A percentile compares a stretch with the other conserved stretches of the same genome.
Conservation (phyloP, 1,284 basidiomycete species). For the Sporisorium graminicola region DNA sequence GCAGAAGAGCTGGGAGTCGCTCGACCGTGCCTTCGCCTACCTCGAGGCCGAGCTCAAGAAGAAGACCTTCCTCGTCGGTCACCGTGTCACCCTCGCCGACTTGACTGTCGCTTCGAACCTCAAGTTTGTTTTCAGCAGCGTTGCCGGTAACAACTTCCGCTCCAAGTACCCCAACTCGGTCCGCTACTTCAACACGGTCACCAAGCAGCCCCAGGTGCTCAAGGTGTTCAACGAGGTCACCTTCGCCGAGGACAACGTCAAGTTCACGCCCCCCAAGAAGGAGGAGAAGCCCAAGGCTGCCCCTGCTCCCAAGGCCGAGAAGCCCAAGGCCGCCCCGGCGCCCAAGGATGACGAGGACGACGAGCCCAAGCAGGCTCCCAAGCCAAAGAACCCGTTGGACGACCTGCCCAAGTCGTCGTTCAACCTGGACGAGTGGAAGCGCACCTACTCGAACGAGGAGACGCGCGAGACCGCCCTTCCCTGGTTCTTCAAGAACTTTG, state of each 20-base stretch:
- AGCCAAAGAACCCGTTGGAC: slow-evolving; percentile 94
- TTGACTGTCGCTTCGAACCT: slow-evolving; percentile 76
- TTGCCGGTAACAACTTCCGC: slow-evolving; percentile 62
- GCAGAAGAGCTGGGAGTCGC: slow-evolving; percentile 73
- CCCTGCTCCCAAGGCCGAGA: slow-evolving; percentile 72
- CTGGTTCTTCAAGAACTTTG: slow-evolving; percentile 76
- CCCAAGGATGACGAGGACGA: slow-evolving; percentile 77
- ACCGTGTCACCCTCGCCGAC: slow-evolving; percentile 94
- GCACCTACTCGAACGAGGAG: slow-evolving; percentile 96
- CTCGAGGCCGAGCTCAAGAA: slow-evolving; percentile 82
- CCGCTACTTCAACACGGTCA: slow-evolving; percentile 79
- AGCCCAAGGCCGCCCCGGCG: slow-evolving; percentile 71
- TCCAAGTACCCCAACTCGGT: slow-evolving; percentile 77
- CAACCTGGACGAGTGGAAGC: slow-evolving; percentile 98
- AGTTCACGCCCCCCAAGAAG: slow-evolving; percentile 79
- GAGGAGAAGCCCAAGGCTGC: slow-evolving; percentile 70
- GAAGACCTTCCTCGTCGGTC: slow-evolving; percentile 90
- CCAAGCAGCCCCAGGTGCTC: slow-evolving; percentile 76
- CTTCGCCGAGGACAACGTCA: slow-evolving; percentile 80
- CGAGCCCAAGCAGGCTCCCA: slow-evolving; percentile 74
- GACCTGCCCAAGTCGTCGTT: slow-evolving; percentile 88
- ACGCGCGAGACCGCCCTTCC: slow-evolving; percentile 72
- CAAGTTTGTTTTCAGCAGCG: slow-evolving; percentile 29
- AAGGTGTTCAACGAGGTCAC: slow-evolving; percentile 71
- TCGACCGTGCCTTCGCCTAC: slow-evolving; percentile 74